Base-by-base conservation (phyloP, 2,329 filamentous ascomycete genomes). In the Ophiostoma himal-ulmi region DNA sequence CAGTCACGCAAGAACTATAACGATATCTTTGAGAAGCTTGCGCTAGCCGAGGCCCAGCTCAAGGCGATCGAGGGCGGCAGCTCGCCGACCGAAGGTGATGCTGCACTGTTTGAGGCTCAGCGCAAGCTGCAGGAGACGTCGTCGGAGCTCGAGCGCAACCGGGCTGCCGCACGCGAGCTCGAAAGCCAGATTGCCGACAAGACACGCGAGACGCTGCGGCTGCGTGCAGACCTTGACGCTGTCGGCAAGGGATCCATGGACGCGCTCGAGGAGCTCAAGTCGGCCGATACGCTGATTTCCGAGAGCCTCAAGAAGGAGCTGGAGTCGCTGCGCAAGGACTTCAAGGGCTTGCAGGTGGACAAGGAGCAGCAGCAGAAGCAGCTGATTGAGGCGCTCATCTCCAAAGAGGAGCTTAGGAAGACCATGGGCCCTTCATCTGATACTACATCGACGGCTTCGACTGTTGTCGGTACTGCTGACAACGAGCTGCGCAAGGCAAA, bases 331-430 rank as follows among this genome's bases (percentile, higher is more conserved):
- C 83, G 86, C 73, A 82, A 80, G 71, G 84, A 86, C 74, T 80
- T 83, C 73, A 82, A 82, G 70, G 78, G 80, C 70, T 78, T 84
- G 68, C 81, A 79, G 72, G 79, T 82, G 70, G 86, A 89, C 76
- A 81, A 82, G 68, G 85, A 88, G 69, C 81, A 84, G 72, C 83
- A 86, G 75, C 86, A 87, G 78, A 82, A 83, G 66, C 86, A 89
- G 75, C 82, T 89, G 34, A 82, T 89, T 74, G 82, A 86, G 57
- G 84, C 85, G 64, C 81, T 89, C 22, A 80, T 89, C 65, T 83
- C 84, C 73, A 89, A 89, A 76, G 86, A 89, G 72, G 84, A 84
- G 77, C 80, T 88, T 69, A 83, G 84, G 70, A 85, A 85, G 76
- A 82, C 86, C 71, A 78, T 83, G 48, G 20, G 14, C n/a, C 8